Evolutionary conservation across 2,329 filamentous ascomycete genomes (phyloP), one percentile per base, ranked within the genome.

Genomic region (Nothophaeocryptopus gaeumannii): DNA sequence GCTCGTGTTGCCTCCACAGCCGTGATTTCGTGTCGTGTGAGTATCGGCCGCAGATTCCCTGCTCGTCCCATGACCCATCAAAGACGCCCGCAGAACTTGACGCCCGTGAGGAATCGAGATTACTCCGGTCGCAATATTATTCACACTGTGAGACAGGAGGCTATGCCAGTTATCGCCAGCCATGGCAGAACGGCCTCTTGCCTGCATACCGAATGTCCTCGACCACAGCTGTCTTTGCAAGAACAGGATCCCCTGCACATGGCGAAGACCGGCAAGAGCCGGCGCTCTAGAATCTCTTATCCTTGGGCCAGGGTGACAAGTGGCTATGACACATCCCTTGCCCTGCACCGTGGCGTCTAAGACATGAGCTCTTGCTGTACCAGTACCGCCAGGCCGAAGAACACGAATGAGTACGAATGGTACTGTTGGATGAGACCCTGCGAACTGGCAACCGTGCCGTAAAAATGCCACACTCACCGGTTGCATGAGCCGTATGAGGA

Each of bases 91-190:
- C 20, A 13, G 16, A 20, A 26, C 39, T 37, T 32, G 20, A 34
- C 47, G 45, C 42, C 43, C 31, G 33, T 37, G 40, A 39, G 48
- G 26, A 33, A 52, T 57, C 49, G 54, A 57, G 54, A 54, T 52
- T 53, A 47, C 41, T 40, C 54, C 54, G 54, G 54, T 52, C 51
- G 44, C 46, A 47, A 37, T 38, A 16, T 31, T 16, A 15, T 29
- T 30, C 43, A 37, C 44, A 51, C 39, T 16, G 39, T 57, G 54
- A 56, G 51, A 57, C 51, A 57, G 35, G 51, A 50, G 48, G 41
- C 42, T 41, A 47, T 15, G 33, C 45, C 50, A 54, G 43, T 39
- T 43, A 39, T 43, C 36, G 47, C 39, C 35, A 30, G 33, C 38
- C 29, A 16, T 53, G 45, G 50, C 50, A 32, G 33, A 45, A 47